Percentiles rank a stretch among this genome's conserved stretches.
Conservation (phyloP, 352 stramenopile species). For the Pilasporangium apinafurcum region DNA sequence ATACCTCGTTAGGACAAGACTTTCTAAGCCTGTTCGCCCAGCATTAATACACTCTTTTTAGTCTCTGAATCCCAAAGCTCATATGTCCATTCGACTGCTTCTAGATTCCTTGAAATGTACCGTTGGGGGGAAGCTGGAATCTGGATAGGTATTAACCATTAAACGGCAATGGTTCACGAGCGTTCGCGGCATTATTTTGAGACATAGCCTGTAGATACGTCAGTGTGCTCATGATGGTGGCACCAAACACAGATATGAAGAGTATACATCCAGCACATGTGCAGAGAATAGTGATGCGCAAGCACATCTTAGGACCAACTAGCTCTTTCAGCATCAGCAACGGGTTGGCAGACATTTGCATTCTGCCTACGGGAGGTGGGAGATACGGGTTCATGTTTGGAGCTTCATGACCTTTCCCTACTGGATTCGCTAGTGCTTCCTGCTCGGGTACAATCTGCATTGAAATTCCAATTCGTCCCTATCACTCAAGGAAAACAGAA, state of each 20-base stretch:
- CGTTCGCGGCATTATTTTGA: background rate
- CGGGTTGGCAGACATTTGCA: conserved; percentile 80
- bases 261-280: conserved; percentile 55
- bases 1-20: conserved; percentile 69
- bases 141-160: conserved; percentile 6
- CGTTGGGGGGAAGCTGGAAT: conserved; percentile 2
- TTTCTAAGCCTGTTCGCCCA: conserved; percentile 80
- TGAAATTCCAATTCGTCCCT: conserved; percentile 54
- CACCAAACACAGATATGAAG: conserved; percentile 62
- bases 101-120: background rate
- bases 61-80: no score
- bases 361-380: conserved; percentile 77
- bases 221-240: conserved; percentile 72
- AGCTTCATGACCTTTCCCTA: conserved; percentile 72
- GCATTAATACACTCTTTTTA: conserved; percentile 22
- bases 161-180: background rate
- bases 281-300: conserved; percentile 33
- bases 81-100: no score
- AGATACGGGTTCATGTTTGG: conserved; percentile 91
- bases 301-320: conserved; percentile 51
- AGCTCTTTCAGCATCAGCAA: conserved; percentile 77
- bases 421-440: conserved; percentile 57
- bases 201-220: conserved; percentile 42
- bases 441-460: conserved; percentile 84
- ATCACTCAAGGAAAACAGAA: background rate